phyloP scores from a whole-genome alignment of 352 stramenopile species.

The Pelagophyceae sp. region DNA sequence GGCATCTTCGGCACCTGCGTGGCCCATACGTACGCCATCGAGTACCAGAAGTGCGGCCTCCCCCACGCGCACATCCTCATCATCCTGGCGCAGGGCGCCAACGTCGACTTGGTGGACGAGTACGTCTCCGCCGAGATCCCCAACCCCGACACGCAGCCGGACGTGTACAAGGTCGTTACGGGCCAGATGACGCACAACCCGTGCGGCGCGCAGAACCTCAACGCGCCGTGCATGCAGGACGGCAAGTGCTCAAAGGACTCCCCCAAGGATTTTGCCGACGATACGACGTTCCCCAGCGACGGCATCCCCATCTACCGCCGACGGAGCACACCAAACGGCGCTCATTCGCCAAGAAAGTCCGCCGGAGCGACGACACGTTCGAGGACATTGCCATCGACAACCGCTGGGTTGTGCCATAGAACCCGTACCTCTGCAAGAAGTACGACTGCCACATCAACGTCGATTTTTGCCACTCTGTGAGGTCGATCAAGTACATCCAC shows the following conservation, averaged over 20 bases:
- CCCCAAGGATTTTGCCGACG: constrained; percentile 22
- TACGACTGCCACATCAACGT: constrained; percentile 56
- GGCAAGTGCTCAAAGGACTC: constrained; percentile 35
- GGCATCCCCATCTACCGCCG: constrained; percentile 11
- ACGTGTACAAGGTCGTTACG: constrained; percentile 19
- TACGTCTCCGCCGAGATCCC: constrained; percentile 32
- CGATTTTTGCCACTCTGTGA: constrained; percentile 40
- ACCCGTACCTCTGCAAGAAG: constrained; percentile 45
- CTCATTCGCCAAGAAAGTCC: constrained; percentile 9
- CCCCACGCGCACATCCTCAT: constrained; percentile 46
- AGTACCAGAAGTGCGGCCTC: constrained; percentile 49
- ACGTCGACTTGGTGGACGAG: constrained; percentile 22
- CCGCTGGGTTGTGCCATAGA: constrained; percentile 51
- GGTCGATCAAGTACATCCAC: constrained; percentile 50
- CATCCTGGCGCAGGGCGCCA: constrained; percentile 40
- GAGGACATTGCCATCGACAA: constrained; percentile 25
- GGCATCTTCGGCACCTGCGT: constrained; percentile 33
- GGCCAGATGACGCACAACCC: constrained; percentile 28
- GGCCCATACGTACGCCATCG: constrained; percentile 38
- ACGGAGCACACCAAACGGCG: constrained; percentile 20
- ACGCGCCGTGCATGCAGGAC: constrained; percentile 28
- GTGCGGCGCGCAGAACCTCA: background rate
- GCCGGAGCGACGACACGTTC: background rate
- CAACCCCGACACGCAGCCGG: background rate
- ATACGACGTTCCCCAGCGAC: constrained; percentile 16